Percentiles rank a stretch among this genome's conserved stretches.
phyloP scores from a whole-genome alignment of 192 early-diverging fungal genomes.

The Backusella mclennaniae region DNA sequence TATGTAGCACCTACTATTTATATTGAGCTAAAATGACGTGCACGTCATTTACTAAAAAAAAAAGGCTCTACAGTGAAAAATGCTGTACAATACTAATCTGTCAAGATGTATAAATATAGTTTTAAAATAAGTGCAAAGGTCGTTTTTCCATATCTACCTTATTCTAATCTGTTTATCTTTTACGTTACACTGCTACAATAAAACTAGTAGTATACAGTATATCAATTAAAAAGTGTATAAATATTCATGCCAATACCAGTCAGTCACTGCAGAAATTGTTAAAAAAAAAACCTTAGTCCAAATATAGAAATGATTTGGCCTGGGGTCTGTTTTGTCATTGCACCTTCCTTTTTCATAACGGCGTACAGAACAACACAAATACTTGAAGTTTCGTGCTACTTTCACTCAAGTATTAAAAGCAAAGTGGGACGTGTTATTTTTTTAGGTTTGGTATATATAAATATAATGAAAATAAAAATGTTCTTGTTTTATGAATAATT shows the following conservation, averaged over 20 bases:
- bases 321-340: conserved; percentile 5
- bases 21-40: conserved; percentile 4
- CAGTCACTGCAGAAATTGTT: neutral
- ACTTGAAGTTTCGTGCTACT: neutral
- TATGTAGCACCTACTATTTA: neutral
- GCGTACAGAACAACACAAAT: neutral
- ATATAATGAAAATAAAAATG: neutral
- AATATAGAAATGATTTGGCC: neutral
- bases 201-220: neutral
- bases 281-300: neutral
- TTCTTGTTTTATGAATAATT: neutral
- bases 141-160: neutral
- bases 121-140: neutral
- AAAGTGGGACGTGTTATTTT: neutral
- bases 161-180: neutral
- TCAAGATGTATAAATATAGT: neutral
- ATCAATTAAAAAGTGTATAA: neutral
- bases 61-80: neutral
- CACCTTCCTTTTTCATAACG: conserved; percentile 4
- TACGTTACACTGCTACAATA: neutral
- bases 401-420: neutral
- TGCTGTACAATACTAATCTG: neutral
- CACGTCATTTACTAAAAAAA: neutral
- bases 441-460: neutral
- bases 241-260: neutral